Conservation (phyloP, 2,329 filamentous ascomycete species). For the Talaromyces marneffei region DNA sequence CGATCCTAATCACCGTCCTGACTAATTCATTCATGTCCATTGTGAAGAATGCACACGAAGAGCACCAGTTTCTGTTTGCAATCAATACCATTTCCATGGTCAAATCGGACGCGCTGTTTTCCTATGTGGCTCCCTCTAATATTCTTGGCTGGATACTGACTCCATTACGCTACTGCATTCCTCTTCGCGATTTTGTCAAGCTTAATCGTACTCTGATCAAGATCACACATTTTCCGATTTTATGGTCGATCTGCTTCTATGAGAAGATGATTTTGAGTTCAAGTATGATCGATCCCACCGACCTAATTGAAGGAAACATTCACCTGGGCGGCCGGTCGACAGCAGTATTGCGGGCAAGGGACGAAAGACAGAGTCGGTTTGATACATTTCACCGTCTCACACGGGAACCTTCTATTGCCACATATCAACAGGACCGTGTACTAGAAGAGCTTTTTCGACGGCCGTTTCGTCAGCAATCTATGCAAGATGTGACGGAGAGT, state of each 20-base stretch:
- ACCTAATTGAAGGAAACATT: constrained; percentile 69
- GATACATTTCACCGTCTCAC: constrained; percentile 68
- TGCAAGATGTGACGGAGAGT: constrained; percentile 52
- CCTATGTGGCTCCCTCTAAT: constrained; percentile 86
- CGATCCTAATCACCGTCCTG: constrained; percentile 89
- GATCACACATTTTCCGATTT: constrained; percentile 76
- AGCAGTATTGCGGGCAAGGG: constrained; percentile 51
- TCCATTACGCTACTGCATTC: constrained; percentile 72
- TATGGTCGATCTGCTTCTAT: constrained; percentile 82
- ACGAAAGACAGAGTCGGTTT: constrained; percentile 50
- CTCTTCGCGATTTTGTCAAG: constrained; percentile 73
- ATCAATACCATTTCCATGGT: constrained; percentile 98
- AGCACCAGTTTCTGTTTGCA: constrained; percentile 87
- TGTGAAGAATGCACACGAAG: constrained; percentile 85
- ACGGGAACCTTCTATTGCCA: constrained; percentile 74
- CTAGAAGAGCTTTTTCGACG: constrained; percentile 85
- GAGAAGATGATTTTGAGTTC: constrained; percentile 73
- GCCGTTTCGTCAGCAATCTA: constrained; percentile 57
- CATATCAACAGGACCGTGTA: constrained; percentile 82
- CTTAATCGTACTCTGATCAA: constrained; percentile 91
- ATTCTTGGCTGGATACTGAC: constrained; percentile 85
- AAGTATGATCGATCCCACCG: constrained; percentile 72
- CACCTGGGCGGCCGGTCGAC: constrained; percentile 47
- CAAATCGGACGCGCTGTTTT: constrained; percentile 94
- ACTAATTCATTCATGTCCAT: constrained; percentile 96